Conservation (phyloP, 306 rosid genomes). For the Acmispon strigosus region DNA sequence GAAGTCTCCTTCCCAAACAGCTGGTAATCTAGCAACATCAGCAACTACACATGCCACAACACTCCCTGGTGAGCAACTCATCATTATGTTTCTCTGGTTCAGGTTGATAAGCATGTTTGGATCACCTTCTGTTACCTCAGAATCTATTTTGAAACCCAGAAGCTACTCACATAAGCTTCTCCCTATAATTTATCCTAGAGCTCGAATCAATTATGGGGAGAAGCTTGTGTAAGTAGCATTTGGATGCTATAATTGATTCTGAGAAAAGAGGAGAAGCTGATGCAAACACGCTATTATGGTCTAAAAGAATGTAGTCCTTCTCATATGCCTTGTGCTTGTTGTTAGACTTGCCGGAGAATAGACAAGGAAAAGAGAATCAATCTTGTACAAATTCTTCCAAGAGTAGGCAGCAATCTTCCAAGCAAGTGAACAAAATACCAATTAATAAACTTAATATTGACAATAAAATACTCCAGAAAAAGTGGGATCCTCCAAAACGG, state of each 20-base stretch:
- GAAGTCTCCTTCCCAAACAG: constrained; percentile 38
- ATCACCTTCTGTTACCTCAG: no score
- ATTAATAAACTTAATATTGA: constrained; percentile 36
- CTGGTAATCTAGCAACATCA: constrained; percentile 15
- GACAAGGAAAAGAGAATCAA: constrained; percentile 63
- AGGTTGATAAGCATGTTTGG: background rate
- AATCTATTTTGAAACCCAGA: no score
- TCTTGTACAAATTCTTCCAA: constrained; percentile 33
- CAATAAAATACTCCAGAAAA: constrained; percentile 42
- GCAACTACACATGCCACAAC: constrained; percentile 14
- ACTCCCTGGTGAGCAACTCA: constrained; percentile 36
- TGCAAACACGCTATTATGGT: background rate
- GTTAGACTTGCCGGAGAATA: constrained; percentile 44
- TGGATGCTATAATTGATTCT: no score
- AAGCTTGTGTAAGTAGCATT: no score
- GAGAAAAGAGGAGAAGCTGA: no score
- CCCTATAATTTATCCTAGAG: no score
- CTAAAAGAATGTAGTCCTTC: background rate
- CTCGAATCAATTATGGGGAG: no score
- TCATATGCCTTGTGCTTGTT: constrained; percentile 9
- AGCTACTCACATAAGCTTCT: no score
- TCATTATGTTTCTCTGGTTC: background rate
- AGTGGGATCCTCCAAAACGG: constrained; percentile 33
- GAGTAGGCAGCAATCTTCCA: constrained; percentile 32
- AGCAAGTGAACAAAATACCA: constrained; percentile 28